These are phyloP conservation scores for Ceratocystis lukuohia DNA, from an alignment of 2,329 filamentous ascomycete genomes.

Conservation along the genomic window DNA sequence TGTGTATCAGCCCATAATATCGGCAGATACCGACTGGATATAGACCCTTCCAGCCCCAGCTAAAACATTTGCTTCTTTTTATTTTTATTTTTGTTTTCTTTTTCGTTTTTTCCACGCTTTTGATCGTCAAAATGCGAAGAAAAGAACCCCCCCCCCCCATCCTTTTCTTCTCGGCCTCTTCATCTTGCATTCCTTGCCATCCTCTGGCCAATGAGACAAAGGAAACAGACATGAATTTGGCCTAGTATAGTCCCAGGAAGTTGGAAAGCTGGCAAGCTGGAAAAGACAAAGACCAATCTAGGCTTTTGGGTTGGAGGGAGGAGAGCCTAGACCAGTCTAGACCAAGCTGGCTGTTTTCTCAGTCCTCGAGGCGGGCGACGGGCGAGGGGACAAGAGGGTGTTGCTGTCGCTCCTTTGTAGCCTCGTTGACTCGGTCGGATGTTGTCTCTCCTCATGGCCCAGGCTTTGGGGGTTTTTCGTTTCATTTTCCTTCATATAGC, in stretches of 20 bases:
- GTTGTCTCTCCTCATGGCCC: background rate
- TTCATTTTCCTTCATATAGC: background rate
- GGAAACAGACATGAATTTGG: background rate
- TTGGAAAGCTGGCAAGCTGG: constrained; percentile 3
- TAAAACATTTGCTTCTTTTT: background rate
- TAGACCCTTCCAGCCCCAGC: constrained; percentile 4
- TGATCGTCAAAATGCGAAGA: background rate
- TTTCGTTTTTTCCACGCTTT: background rate
- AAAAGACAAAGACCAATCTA: constrained; percentile 11
- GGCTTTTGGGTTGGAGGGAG: background rate
- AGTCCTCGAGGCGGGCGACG: too few relatives aligned
- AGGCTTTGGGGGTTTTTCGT: background rate
- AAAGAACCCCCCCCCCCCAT: background rate
- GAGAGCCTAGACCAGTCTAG: constrained; percentile 7
- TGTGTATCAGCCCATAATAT: background rate
- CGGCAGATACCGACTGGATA: background rate
- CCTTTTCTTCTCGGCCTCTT: background rate
- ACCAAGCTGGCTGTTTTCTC: background rate
- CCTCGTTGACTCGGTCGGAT: background rate
- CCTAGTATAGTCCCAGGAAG: background rate
- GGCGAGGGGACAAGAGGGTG: too few relatives aligned
- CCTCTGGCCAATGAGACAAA: background rate
- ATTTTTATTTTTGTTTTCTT: background rate
- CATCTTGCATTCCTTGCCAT: background rate
- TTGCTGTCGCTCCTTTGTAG: background rate